Evolutionary conservation across 2,329 filamentous ascomycete species (phyloP), one percentile per base, ranked within the genome.

Genomic region (Falciphora oryzae): DNA sequence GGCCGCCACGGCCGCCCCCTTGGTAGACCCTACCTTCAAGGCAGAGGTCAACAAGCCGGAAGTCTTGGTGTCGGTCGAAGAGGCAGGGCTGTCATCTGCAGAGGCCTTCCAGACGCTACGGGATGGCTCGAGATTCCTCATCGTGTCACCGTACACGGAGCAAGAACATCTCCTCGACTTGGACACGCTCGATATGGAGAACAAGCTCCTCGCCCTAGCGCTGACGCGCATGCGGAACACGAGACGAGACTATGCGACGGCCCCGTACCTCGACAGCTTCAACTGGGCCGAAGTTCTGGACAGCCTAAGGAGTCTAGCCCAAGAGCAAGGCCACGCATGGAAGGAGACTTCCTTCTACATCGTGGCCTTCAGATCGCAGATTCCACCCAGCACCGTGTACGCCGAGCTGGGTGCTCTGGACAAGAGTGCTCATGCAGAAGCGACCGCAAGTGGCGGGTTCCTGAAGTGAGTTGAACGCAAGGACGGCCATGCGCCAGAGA

Each of bases 361-460:
- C 65, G 92, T 97, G 57, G 89, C 89, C 5, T 97, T 97, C 76
- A 85, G 91, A 22, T 94, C 90, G 7, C 84, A 82, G 68, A 85
- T 97, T 65, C 86, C 87, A 53, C 80, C 83, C 2, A 84, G 81
- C 16, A 89, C 89, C 1, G 86, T 92, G 67, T 86, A 86, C 66
- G 84, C 84, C 14, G 82, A 89, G 65, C 82, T 97, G 56, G 88
- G 88, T 57, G 81, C 82, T 31, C 81, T 97, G 38, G 93, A 97
- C 76, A 88, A 89, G 72, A 86, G 86, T 66, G 90, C 90, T 8
- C 93, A 97, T 74, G 82, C 85, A 29, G 93, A 97, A 74, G 93
- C 93, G 16, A 89, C 88, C 25, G 83, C 83, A 56, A 91, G 87
- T 71, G 93, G 93, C 7, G 92, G 92, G 0, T 84, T 97, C 72